Evolutionary conservation across 352 stramenopile genomes (phyloP).

Genomic region (Pythium aquatile): DNA sequence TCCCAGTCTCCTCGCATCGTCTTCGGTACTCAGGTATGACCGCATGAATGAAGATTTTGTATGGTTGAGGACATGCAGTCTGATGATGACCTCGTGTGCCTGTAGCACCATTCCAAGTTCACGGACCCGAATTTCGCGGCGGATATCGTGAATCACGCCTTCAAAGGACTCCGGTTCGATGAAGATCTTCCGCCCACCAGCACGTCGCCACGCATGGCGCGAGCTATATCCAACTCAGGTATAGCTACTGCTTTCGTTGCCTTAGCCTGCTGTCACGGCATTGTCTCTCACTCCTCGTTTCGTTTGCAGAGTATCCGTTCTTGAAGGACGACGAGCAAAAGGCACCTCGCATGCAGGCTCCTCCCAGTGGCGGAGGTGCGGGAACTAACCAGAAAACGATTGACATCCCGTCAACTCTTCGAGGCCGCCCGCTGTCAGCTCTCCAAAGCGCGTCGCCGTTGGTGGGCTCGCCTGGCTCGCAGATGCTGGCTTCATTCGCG

Average conservation of each 20-base stretch:
- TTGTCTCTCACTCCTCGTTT: neutral
- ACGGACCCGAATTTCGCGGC: constrained; percentile 45
- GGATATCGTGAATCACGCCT: constrained; percentile 62
- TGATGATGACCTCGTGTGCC: neutral
- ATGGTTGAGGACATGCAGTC: neutral
- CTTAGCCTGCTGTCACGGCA: neutral
- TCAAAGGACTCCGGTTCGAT: constrained; percentile 52
- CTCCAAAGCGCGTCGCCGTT: constrained; percentile 23
- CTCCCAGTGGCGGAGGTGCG: neutral
- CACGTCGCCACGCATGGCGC: constrained; percentile 51
- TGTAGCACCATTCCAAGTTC: constrained; percentile 27
- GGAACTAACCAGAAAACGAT: neutral
- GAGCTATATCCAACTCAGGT: constrained; percentile 69
- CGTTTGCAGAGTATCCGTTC: constrained; percentile 54
- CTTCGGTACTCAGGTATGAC: constrained; percentile 37
- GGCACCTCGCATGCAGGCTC: neutral
- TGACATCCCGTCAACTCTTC: neutral
- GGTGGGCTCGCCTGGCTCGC: constrained; percentile 54
- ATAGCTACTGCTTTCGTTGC: neutral
- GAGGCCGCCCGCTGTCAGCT: constrained; percentile 14
- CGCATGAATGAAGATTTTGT: neutral
- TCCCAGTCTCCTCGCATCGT: constrained; percentile 43
- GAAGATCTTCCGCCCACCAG: constrained; percentile 33
- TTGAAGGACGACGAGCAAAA: constrained; percentile 57
- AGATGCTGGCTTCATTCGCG: constrained; percentile 55